These are phyloP conservation scores for Tricholoma bakamatsutake DNA, from an alignment of 768 basidiomycete genomes.

Conservation along the genomic window DNA sequence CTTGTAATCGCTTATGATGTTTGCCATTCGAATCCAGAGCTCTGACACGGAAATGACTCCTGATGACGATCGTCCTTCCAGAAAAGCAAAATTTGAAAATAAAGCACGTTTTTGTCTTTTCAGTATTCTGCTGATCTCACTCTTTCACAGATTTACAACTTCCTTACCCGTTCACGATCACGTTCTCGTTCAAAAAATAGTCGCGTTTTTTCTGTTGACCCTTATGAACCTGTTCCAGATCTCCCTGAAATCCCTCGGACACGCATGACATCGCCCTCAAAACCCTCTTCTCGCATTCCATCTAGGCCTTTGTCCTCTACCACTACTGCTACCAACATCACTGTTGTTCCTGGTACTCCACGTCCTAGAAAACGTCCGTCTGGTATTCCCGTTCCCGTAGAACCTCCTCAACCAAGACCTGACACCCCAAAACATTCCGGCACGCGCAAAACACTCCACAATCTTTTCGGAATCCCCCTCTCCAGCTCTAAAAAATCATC, in stretches of 20 bases:
- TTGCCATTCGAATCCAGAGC: background rate
- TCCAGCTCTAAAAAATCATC: slow-evolving; percentile 32
- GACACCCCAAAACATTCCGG: slow-evolving; percentile 31
- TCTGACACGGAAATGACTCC: slow-evolving; percentile 8
- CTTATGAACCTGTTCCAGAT: slow-evolving; percentile 17
- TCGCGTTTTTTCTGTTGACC: slow-evolving; percentile 12
- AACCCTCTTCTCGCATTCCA: slow-evolving; percentile 42
- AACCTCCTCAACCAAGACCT: slow-evolving; percentile 16
- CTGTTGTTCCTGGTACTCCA: slow-evolving; percentile 52
- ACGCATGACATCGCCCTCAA: slow-evolving; percentile 24
- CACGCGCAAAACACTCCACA: slow-evolving; percentile 36
- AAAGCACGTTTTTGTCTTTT: slow-evolving; percentile 28
- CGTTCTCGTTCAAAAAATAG: slow-evolving; percentile 43
- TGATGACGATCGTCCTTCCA: slow-evolving; percentile 34
- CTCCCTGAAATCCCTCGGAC: slow-evolving; percentile 14
- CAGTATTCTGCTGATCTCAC: slow-evolving; percentile 3
- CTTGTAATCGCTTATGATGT: background rate
- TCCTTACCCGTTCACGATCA: slow-evolving; percentile 55
- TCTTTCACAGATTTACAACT: slow-evolving; percentile 48
- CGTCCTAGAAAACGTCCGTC: slow-evolving; percentile 28
- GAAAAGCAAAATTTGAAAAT: slow-evolving; percentile 40
- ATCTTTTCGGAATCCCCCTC: slow-evolving; percentile 40
- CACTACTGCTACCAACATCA: slow-evolving; percentile 56
- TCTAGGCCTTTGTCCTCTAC: slow-evolving; percentile 64
- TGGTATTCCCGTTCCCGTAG: slow-evolving; percentile 20